Base-by-base conservation (phyloP, 2,329 filamentous ascomycete genomes). In the Zymoseptoria tritici region DNA sequence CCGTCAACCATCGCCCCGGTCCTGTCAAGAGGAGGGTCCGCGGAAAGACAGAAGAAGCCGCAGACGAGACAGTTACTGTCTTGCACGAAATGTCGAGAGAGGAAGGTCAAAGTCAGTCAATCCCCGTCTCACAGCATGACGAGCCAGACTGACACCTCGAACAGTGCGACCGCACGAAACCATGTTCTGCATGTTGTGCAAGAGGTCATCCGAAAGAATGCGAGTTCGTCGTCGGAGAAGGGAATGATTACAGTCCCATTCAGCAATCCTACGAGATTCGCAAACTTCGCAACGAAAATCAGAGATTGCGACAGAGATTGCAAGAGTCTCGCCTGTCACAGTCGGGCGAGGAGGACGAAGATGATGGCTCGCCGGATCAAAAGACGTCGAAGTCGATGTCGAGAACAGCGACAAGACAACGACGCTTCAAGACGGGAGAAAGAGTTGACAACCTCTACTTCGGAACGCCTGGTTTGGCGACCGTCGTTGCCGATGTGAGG, bases 141-240 rank as follows among this genome's bases (percentile, higher is more conserved):
- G 36, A 21, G 49, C 46, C 20, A 49, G 53, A 42, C 54, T 16
- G 19, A 53, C 26, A 31, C 29, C 46, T 31, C 57, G 52, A 9
- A 49, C 58, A 79, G 76, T 80, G 78, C 63, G 78, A 79, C 71
- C 75, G 78, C 56, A 80, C 76, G 49, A 78, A 78, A 64, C 78
- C 78, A 52, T 80, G 78, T 67, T 77, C 75, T 21, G 77, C 78
- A 50, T 80, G 78, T 62, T 79, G 78, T 65, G 77, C 77, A 53
- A 73, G 78, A 58, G 78, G 78, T 11, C 72, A 74, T 51, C 77
- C 78, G 3, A 78, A 76, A 60, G 76, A 79, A 57, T 80, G 78
- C 61, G 73, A 78, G 52, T 80, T 79, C 60, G 66, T 73, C 26
- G 68, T 78, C 8, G 74, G 75, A 6, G 78, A 80, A 61, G 76